Evolutionary conservation across 768 basidiomycete species (phyloP).

Genomic region (Mrakia hoshinonis): DNA sequence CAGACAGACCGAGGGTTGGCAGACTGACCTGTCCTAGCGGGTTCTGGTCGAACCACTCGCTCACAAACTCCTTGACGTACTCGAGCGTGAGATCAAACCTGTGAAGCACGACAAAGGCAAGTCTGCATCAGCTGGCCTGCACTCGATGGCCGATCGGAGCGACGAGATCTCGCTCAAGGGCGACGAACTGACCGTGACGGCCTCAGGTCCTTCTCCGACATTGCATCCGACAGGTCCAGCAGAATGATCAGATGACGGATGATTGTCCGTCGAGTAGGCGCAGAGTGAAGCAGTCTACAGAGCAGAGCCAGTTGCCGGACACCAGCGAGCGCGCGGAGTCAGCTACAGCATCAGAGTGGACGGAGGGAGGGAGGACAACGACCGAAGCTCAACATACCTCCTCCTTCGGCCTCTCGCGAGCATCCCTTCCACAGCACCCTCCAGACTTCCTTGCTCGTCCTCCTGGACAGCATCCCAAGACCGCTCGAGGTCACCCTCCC

Average conservation of each 20-base stretch:
- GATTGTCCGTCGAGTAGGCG: conserved; percentile 85
- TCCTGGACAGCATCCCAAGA: conserved; percentile 98
- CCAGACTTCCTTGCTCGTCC: conserved; percentile 84
- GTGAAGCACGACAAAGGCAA: neutral
- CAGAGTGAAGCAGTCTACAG: conserved; percentile 55
- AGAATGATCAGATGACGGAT: conserved; percentile 89
- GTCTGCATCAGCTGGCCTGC: neutral
- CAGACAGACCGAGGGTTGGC: neutral
- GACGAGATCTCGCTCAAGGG: neutral
- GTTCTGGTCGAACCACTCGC: conserved; percentile 99
- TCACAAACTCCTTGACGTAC: conserved; percentile 81
- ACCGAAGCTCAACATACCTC: conserved; percentile 49
- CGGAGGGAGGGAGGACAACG: neutral
- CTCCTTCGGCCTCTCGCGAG: conserved; percentile 76
- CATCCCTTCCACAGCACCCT: conserved; percentile 78
- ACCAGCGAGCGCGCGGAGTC: conserved; percentile 34
- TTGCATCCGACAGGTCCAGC: conserved; percentile 82
- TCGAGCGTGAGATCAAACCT: conserved; percentile 82
- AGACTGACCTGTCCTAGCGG: conserved; percentile 66
- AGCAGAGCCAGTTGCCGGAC: no score
- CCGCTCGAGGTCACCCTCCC: conserved; percentile 90
- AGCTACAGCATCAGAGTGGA: conserved; percentile 14
- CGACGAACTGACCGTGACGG: conserved; percentile 50
- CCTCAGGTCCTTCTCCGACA: conserved; percentile 93
- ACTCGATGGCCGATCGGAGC: neutral